Percentiles rank a stretch among this genome's conserved stretches.
Conservation (phyloP, 768 basidiomycete genomes). For the Leucosporidium yakuticum region DNA sequence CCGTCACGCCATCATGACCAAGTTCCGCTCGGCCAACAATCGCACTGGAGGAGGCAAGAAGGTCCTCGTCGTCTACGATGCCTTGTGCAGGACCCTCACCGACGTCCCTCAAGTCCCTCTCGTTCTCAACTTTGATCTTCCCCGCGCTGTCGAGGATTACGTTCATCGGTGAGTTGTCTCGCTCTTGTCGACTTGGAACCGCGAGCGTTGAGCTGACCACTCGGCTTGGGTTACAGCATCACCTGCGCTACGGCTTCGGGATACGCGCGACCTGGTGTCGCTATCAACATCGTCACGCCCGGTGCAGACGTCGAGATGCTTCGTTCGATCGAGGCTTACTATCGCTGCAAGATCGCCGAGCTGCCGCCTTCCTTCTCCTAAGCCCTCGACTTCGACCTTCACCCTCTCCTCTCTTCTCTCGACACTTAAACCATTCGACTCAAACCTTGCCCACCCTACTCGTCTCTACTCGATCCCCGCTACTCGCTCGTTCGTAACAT, state of each 20-base stretch:
- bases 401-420: background rate
- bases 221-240: constrained; percentile 52
- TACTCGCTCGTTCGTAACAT: no score
- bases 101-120: constrained; percentile 81
- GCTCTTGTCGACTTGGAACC: background rate
- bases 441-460: no score
- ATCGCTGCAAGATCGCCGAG: constrained; percentile 44
- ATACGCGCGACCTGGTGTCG: constrained; percentile 79
- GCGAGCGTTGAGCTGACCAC: constrained; percentile 3
- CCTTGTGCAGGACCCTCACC: constrained; percentile 72
- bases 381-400: background rate
- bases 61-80: constrained; percentile 86
- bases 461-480: no score
- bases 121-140: constrained; percentile 91
- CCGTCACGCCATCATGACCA: constrained; percentile 73
- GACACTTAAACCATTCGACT: background rate
- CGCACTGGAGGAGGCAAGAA: constrained; percentile 55
- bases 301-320: constrained; percentile 76
- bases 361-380: background rate
- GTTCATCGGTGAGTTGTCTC: constrained; percentile 66
- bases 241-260: constrained; percentile 78
- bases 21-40: constrained; percentile 60
- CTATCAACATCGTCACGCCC: constrained; percentile 76
- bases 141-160: constrained; percentile 94
- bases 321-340: constrained; percentile 96